Evolutionary conservation across 73 alveolate genomes (phyloP), one percentile per base, ranked within the genome.

Genomic region (Paramecium bursaria): DNA sequence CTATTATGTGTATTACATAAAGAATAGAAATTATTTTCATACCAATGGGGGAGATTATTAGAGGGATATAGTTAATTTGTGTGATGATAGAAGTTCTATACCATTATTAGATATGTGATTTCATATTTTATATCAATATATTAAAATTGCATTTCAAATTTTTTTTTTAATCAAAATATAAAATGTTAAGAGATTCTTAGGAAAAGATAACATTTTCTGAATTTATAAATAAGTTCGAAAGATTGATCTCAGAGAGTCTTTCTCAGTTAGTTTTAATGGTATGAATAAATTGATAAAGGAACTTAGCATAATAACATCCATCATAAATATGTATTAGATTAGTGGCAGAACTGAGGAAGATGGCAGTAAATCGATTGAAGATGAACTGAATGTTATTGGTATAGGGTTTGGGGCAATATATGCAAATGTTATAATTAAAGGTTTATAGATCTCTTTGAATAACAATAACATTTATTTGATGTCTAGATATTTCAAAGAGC

Each of bases 401-500:
- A 57, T 57, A 11, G 76, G 76, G 14, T 57, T 57, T 57, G 76
- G 76, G 51, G 33, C 76, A 11, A 57, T 57, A 27, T 57, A 57
- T 57, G 76, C 33, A 50, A 57, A 57, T 30, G 27, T 57, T 30
- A 30, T 57, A 27, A 50, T 57, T 10, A 57, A 57, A 30, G 76
- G 76, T 1, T 30, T 57, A 7, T 30, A 30, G n/a, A 14, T 57
- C 7, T 27, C 51, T 7, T 10, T 57, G 50, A 57, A 57, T 57
- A 30, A 48, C 33, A 57, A 50, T 21, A 57, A 30, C 2, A 57
- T 30, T 5, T 23, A 30, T 1, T 25, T 57, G 49, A 57, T 57
- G 76, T 7, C 49, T 29, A 23, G 76, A 57, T 57, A 57, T 14
- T 57, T 57, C 33, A 57, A 57, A 57, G 27, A 4, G 1, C 76